Conservation (phyloP, 2,329 filamentous ascomycete species). For the Cordyceps fumosorosea region DNA sequence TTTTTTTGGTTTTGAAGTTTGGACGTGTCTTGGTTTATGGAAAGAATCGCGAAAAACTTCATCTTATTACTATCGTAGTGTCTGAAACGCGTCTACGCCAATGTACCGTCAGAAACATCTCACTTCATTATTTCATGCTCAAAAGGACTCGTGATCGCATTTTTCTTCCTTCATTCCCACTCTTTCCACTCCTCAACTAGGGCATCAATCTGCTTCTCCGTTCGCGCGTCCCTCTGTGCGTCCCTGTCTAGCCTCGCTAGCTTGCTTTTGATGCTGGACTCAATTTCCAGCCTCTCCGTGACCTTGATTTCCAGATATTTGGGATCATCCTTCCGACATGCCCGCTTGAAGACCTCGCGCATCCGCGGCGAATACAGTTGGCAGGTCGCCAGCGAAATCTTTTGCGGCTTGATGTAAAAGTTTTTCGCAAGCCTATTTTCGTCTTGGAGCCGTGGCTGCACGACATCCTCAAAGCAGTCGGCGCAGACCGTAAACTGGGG, state of each 20-base stretch:
- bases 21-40: too few species aligned
- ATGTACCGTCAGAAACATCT: not conserved
- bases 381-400: slow-evolving; percentile 53
- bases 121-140: not conserved
- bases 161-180: slow-evolving; percentile 39
- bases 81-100: not conserved
- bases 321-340: slow-evolving; percentile 61
- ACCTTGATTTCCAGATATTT: slow-evolving; percentile 53
- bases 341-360: slow-evolving; percentile 63
- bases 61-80: too few species aligned
- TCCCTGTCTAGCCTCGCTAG: slow-evolving; percentile 37
- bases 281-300: slow-evolving; percentile 52
- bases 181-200: slow-evolving; percentile 51
- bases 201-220: slow-evolving; percentile 38
- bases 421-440: slow-evolving; percentile 52
- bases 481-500: slow-evolving; percentile 79
- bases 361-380: slow-evolving; percentile 78
- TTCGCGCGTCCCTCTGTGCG: slow-evolving; percentile 30
- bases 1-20: too few species aligned
- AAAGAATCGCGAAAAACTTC: too few species aligned
- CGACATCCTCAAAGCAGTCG: slow-evolving; percentile 75
- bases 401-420: slow-evolving; percentile 56
- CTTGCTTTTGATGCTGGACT: slow-evolving; percentile 52
- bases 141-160: not conserved
- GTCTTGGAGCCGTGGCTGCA: slow-evolving; percentile 59